These are phyloP conservation scores for Drechmeria coniospora DNA, from an alignment of 2,329 filamentous ascomycete species.

Conservation along the genomic window DNA sequence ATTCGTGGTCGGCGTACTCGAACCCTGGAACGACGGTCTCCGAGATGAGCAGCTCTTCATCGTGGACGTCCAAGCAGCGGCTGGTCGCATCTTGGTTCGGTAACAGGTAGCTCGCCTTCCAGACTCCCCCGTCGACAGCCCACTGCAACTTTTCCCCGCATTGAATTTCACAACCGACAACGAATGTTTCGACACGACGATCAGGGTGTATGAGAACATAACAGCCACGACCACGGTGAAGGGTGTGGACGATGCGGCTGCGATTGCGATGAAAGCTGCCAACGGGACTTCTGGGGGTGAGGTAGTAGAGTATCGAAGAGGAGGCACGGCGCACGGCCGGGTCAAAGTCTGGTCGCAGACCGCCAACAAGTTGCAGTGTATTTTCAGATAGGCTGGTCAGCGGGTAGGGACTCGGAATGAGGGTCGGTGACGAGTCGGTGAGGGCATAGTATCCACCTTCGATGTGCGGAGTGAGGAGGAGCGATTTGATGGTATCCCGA, in stretches of 20 bases:
- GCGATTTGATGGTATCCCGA: conserved; percentile 11
- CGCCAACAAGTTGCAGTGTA: conserved; percentile 16
- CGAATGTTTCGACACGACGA: conserved; percentile 44
- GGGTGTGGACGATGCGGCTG: conserved; percentile 46
- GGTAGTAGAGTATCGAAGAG: conserved; percentile 49
- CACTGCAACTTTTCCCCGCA: conserved; percentile 49
- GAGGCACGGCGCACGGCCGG: conserved; percentile 33
- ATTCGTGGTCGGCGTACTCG: conserved; percentile 52
- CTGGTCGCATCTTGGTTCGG: conserved; percentile 13
- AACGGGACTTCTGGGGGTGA: conserved; percentile 38
- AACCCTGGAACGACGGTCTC: conserved; percentile 56
- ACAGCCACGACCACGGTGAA: conserved; percentile 45
- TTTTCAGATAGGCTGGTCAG: conserved; percentile 18
- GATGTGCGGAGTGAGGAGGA: conserved; percentile 30
- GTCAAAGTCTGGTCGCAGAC: conserved; percentile 19
- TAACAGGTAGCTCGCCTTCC: conserved; percentile 47
- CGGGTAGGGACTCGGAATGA: conserved; percentile 33
- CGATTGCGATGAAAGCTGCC: conserved; percentile 50
- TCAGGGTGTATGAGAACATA: conserved; percentile 49
- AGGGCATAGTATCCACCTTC: conserved; percentile 51
- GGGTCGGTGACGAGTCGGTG: conserved; percentile 37
- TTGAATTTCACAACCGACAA: conserved; percentile 42
- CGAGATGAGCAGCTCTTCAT: conserved; percentile 44
- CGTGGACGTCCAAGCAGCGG: conserved; percentile 16
- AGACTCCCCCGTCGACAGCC: conserved; percentile 54